Conservation (phyloP, 1,139 yeast species). For the Geotrichum restrictum region DNA sequence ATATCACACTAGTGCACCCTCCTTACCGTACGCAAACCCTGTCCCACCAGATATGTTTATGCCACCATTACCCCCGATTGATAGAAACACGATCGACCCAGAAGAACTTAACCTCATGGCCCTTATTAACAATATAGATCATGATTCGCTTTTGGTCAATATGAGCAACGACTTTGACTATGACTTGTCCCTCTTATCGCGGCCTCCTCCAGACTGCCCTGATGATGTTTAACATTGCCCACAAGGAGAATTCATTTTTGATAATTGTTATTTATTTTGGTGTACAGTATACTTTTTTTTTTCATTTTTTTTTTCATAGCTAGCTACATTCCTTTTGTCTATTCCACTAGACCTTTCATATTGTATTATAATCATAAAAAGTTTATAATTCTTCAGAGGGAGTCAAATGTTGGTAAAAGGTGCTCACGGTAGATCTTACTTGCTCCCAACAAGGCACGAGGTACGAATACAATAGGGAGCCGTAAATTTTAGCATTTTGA, state of each 20-base stretch:
- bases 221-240: slow-evolving; percentile 11
- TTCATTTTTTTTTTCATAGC: neutral
- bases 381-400: neutral
- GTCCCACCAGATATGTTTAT: too few relatives aligned
- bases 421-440: too few relatives aligned
- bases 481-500: neutral
- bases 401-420: too few relatives aligned
- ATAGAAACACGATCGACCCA: too few relatives aligned
- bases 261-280: too few relatives aligned
- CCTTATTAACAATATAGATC: slow-evolving; percentile 20
- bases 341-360: neutral
- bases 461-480: too few relatives aligned
- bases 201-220: slow-evolving; percentile 21
- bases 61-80: too few relatives aligned
- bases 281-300: neutral
- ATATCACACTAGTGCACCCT: too few relatives aligned
- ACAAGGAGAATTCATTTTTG: neutral
- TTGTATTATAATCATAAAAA: neutral
- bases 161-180: slow-evolving; percentile 21
- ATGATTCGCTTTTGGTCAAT: slow-evolving; percentile 18
- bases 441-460: too few relatives aligned
- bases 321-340: neutral
- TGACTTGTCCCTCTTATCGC: slow-evolving; percentile 11
- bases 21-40: too few relatives aligned
- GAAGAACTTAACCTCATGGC: slow-evolving; percentile 22